Conservation (phyloP, 164 flowering plant genomes). For the Kingdonia uniflora region DNA sequence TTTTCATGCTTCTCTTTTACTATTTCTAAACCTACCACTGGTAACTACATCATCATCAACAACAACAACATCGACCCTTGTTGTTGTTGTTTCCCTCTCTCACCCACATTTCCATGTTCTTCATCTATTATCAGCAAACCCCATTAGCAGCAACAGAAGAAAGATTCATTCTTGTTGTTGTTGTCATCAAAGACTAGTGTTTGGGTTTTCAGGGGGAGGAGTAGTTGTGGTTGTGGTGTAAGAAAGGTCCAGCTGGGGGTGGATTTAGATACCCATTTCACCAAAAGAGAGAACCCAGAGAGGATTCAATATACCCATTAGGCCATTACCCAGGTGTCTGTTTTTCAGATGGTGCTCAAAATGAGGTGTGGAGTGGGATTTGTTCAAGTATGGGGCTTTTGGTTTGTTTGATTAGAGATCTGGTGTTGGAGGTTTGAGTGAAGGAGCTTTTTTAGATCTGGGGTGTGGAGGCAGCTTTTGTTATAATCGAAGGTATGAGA, state of each 20-base stretch:
- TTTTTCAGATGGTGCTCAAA: constrained; percentile 9
- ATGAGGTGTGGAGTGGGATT: constrained; percentile 9
- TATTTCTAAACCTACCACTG: constrained; percentile 73
- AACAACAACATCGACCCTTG: too few relatives aligned
- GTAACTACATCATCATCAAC: constrained; percentile 50
- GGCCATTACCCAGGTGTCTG: constrained; percentile 12
- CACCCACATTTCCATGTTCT: constrained; percentile 21
- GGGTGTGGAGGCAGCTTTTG: too few relatives aligned
- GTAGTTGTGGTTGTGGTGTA: constrained; percentile 21
- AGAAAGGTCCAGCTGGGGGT: constrained; percentile 30
- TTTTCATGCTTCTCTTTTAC: constrained; percentile 38
- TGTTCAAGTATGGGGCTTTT: constrained; percentile 11
- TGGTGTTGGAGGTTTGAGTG: constrained; percentile 3
- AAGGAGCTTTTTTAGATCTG: neutral
- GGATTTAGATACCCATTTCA: constrained; percentile 28
- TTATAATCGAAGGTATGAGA: too few relatives aligned
- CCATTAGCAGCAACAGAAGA: constrained; percentile 6
- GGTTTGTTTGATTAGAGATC: constrained; percentile 14
- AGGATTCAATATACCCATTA: constrained; percentile 8
- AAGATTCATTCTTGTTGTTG: too few relatives aligned
- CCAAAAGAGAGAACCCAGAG: constrained; percentile 13
- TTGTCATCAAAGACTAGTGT: constrained; percentile 8
- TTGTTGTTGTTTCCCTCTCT: too few relatives aligned
- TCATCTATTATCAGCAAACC: constrained; percentile 5
- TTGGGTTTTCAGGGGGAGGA: constrained; percentile 16